Percentiles rank a stretch among this genome's conserved stretches.
Conservation (phyloP, 345 rosid genomes). For the Mallotus nudiflorus region DNA sequence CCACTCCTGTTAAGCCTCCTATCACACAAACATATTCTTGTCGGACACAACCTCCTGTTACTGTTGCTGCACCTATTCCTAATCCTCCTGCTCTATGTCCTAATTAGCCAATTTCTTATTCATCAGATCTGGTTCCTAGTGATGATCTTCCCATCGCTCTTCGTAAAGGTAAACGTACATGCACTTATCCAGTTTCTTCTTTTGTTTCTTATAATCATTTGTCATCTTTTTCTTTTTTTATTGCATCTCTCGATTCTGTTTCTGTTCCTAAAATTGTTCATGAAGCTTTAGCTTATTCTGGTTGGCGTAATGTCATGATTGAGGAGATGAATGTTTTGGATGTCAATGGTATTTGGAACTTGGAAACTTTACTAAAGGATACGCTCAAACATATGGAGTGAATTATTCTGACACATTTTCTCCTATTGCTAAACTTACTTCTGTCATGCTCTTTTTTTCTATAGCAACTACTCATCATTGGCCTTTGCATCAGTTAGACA, state of each 20-base stretch:
- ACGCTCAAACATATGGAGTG: not conserved
- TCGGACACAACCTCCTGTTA: not conserved
- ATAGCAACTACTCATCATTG: not conserved
- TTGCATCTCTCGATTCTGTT: not conserved
- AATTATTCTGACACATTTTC: too few relatives aligned
- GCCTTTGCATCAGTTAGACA: not conserved
- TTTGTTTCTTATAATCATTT: too few relatives aligned
- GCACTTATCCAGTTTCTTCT: too few relatives aligned
- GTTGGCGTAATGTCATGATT: not conserved
- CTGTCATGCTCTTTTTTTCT: not conserved
- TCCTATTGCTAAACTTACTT: too few relatives aligned
- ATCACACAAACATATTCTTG: not conserved
- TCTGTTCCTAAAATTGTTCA: not conserved
- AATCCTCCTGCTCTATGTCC: not conserved
- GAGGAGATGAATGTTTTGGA: not conserved
- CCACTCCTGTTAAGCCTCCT: not conserved
- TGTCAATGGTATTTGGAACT: not conserved
- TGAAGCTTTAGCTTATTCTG: not conserved
- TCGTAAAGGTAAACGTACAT: not conserved
- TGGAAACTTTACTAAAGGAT: not conserved
- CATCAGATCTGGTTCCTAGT: not conserved
- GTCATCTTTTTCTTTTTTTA: not conserved
- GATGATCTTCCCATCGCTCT: not conserved
- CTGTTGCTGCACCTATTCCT: too few relatives aligned
- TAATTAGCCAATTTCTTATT: not conserved